Conservation (phyloP, 495 filamentous ascomycete genomes). For the Pseudevernia furfuracea region DNA sequence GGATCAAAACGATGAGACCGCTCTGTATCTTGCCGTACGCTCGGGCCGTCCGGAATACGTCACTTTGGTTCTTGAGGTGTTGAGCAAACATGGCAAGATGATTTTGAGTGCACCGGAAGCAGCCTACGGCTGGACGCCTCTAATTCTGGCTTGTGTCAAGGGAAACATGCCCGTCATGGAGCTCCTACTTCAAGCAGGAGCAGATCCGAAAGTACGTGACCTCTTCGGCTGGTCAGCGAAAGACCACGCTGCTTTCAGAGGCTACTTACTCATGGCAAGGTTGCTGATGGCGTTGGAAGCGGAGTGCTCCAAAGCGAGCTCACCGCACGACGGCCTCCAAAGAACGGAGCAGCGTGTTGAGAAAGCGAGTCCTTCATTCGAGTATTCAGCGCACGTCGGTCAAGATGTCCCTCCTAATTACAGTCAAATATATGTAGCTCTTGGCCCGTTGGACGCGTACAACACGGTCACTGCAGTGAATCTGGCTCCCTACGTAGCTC, state of each 20-base stretch:
- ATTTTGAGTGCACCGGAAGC: too few species aligned
- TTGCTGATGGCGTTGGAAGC: background rate
- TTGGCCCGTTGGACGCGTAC: background rate
- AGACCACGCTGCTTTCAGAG: conserved; percentile 26
- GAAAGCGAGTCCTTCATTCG: background rate
- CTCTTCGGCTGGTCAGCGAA: conserved; percentile 26
- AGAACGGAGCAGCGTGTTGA: too few species aligned
- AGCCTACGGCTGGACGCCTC: too few species aligned
- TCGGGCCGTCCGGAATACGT: too few species aligned
- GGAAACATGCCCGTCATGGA: background rate
- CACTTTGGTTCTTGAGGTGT: too few species aligned
- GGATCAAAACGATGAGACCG: too few species aligned
- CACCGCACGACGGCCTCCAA: background rate
- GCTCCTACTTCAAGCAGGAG: conserved; percentile 41
- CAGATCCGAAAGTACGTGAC: conserved; percentile 34
- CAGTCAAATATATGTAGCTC: background rate
- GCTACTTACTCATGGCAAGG: conserved; percentile 19
- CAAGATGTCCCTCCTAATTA: background rate
- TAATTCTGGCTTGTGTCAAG: too few species aligned
- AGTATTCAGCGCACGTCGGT: background rate
- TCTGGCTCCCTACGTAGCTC: background rate
- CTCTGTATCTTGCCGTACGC: too few species aligned
- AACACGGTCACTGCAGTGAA: background rate
- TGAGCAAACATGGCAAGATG: too few species aligned
- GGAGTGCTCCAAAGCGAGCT: background rate